Conservation (phyloP, 495 filamentous ascomycete genomes). For the Tricharina praecox region DNA sequence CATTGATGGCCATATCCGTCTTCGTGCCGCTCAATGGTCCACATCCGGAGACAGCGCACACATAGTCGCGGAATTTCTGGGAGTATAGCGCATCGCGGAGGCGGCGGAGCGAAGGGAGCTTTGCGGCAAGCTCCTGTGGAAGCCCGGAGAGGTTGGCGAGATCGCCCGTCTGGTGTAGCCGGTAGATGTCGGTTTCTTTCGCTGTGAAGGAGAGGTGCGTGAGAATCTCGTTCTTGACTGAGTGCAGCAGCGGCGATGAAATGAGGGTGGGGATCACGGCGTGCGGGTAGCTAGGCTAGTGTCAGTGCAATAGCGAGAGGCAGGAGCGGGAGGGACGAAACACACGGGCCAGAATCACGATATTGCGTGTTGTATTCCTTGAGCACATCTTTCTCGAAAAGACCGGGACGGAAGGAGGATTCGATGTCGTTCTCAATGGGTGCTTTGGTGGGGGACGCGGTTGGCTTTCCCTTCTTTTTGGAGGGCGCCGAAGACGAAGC, state of each 20-base stretch:
- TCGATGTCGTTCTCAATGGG: slow-evolving; percentile 18
- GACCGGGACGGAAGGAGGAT: slow-evolving; percentile 49
- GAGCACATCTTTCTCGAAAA: slow-evolving; percentile 54
- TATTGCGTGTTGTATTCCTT: slow-evolving; percentile 54
- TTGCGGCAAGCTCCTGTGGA: slow-evolving; percentile 60
- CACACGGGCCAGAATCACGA: slow-evolving; percentile 50
- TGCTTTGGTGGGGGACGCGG: slow-evolving; percentile 10
- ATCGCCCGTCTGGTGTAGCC: slow-evolving; percentile 96
- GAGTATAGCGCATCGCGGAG: slow-evolving; percentile 91
- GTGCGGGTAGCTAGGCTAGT: slow-evolving; percentile 52
- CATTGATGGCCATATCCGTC: slow-evolving; percentile 98
- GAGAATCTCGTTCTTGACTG: slow-evolving; percentile 77
- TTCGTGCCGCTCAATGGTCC: slow-evolving; percentile 80
- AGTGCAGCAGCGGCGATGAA: slow-evolving; percentile 58
- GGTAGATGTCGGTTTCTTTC: slow-evolving; percentile 99
- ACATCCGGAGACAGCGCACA: slow-evolving; percentile 66
- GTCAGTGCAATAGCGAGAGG: neutral
- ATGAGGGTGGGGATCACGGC: slow-evolving; percentile 71
- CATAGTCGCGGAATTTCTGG: slow-evolving; percentile 67
- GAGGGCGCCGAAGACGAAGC: slow-evolving; percentile 4
- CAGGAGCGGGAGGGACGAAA: neutral
- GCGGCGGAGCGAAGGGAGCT: slow-evolving; percentile 66
- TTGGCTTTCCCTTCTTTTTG: slow-evolving; percentile 20
- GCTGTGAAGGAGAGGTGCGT: slow-evolving; percentile 82
- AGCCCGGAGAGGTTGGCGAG: slow-evolving; percentile 92